Conservation (phyloP, 129 eudicot genomes). For the Flaveria ramosissima region DNA sequence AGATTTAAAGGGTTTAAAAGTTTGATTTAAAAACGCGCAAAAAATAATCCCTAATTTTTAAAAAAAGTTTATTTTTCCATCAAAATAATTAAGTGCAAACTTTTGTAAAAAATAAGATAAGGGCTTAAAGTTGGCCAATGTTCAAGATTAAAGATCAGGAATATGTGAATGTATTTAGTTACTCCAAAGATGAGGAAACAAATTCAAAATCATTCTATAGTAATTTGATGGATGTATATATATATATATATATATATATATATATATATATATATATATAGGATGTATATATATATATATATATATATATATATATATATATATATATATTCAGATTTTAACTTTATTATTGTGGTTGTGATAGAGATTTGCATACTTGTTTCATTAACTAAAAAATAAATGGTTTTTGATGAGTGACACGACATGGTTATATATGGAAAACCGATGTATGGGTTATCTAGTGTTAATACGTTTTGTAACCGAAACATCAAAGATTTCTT, state of each 20-base stretch:
- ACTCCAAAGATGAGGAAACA: not conserved
- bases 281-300: too few species aligned
- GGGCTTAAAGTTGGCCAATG: not conserved
- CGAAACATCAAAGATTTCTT: not conserved
- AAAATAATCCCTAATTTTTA: too few species aligned
- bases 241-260: too few species aligned
- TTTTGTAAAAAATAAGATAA: not conserved
- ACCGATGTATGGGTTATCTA: not conserved
- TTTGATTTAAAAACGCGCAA: too few species aligned
- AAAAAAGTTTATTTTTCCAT: too few species aligned
- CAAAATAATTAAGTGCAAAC: not conserved
- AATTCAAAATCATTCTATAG: not conserved
- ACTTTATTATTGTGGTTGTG: not conserved
- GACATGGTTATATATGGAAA: not conserved
- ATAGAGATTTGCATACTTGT: not conserved
- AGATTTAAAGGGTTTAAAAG: too few species aligned
- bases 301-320: too few species aligned
- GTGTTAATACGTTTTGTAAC: not conserved
- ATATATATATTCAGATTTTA: not conserved
- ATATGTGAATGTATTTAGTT: not conserved
- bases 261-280: too few species aligned
- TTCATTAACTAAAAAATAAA: not conserved
- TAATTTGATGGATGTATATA: not conserved
- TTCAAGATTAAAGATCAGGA: not conserved
- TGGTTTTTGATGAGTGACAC: not conserved